A percentile compares a stretch with the other conserved stretches of the same genome.
Evolutionary conservation across 768 basidiomycete species (phyloP).

Genomic region (Udeniomyces megalosporus): DNA sequence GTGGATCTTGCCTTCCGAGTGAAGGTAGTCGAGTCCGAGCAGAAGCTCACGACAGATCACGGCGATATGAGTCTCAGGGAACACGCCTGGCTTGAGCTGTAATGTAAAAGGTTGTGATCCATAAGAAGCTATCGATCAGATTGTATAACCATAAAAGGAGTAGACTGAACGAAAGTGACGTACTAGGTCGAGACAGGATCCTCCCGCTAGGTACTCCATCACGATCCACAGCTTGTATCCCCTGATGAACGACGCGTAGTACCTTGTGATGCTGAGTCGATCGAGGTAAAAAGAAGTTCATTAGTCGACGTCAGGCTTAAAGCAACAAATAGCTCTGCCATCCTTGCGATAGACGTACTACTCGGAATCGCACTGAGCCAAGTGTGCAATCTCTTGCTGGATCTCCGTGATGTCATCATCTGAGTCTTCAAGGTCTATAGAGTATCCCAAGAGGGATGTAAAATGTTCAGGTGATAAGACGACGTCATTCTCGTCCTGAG

Average conservation of each 20-base stretch:
- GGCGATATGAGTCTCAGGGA: constrained; percentile 86
- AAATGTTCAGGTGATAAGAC: too few species aligned
- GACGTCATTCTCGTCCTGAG: too few species aligned
- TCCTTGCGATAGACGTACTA: too few species aligned
- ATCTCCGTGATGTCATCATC: constrained; percentile 99
- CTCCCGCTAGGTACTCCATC: constrained; percentile 98
- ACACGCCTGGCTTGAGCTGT: constrained; percentile 68
- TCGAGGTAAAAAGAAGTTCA: background rate
- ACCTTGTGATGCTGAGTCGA: constrained; percentile 51
- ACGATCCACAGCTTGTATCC: constrained; percentile 97
- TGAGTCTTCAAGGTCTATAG: constrained; percentile 88
- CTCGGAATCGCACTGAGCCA: constrained; percentile 90
- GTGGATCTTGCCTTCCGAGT: constrained; percentile 87
- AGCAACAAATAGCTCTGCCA: too few species aligned
- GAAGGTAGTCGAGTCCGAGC: constrained; percentile 87
- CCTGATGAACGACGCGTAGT: constrained; percentile 92
- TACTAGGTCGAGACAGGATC: constrained; percentile 85
- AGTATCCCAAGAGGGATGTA: too few species aligned
- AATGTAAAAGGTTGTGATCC: background rate
- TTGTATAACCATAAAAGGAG: background rate
- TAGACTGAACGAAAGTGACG: constrained; percentile 10
- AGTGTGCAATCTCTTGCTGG: constrained; percentile 91
- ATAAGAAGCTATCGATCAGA: background rate
- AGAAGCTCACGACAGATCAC: constrained; percentile 86
- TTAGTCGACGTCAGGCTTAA: too few species aligned